phyloP scores from a whole-genome alignment of 257 asterid genomes.

The Linderniella brevidens region DNA sequence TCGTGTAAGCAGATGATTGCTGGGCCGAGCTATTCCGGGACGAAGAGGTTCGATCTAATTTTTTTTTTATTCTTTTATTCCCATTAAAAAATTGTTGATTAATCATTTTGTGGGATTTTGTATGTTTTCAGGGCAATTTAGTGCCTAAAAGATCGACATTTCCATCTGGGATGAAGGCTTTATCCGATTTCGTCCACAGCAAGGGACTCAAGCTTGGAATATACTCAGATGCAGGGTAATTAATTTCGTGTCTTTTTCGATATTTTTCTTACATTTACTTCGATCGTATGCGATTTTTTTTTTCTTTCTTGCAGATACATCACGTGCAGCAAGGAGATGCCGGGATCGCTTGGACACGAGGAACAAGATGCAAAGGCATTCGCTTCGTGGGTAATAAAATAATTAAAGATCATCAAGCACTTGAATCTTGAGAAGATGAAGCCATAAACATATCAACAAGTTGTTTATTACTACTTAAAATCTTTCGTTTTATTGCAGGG shows the following conservation, averaged over 20 bases:
- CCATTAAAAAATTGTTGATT: not conserved
- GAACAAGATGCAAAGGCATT: conserved; percentile 76
- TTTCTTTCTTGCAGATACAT: conserved; percentile 31
- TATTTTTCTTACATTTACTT: no score
- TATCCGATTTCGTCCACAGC: conserved; percentile 79
- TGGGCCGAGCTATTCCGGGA: conserved; percentile 67
- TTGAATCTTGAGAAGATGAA: no score
- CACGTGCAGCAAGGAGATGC: conserved; percentile 72
- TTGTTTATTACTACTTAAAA: no score
- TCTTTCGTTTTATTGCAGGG: conserved; percentile 31
- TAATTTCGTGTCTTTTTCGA: no score
- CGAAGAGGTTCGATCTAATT: conserved; percentile 27
- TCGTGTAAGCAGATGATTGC: conserved; percentile 53
- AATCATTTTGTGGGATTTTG: conserved; percentile 1
- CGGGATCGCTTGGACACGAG: conserved; percentile 89
- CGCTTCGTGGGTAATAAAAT: conserved; percentile 52
- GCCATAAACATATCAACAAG: not conserved
- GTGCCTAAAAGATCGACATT: conserved; percentile 61
- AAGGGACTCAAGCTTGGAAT: conserved; percentile 89
- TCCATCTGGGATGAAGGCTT: conserved; percentile 91
- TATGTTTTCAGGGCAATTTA: conserved; percentile 43
- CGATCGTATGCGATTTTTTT: no score
- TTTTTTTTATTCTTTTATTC: not conserved
- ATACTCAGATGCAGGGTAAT: conserved; percentile 89
- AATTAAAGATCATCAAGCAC: no score